Percentiles rank a stretch among this genome's conserved stretches.
These are phyloP conservation scores for Neofusicoccum sp. DNA, from an alignment of 2,329 filamentous ascomycete species.

Conservation along the genomic window DNA sequence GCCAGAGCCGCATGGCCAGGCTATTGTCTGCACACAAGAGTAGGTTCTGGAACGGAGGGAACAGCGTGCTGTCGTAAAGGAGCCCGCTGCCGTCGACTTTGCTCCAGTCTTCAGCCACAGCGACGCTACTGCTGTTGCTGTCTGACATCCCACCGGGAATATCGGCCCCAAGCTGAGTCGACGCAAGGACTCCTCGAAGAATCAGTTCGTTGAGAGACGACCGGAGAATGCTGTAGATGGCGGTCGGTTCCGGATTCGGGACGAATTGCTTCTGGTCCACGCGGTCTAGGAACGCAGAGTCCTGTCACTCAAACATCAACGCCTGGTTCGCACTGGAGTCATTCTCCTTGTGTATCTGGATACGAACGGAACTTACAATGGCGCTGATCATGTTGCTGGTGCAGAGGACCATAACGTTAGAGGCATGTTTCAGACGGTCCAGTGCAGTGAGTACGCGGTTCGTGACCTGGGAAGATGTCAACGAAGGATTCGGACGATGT, in stretches of 20 bases:
- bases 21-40: slow-evolving; percentile 22
- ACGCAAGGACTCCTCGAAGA: slow-evolving; percentile 38
- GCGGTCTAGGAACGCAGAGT: slow-evolving; percentile 53
- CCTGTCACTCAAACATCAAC: slow-evolving; percentile 27
- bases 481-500: not conserved
- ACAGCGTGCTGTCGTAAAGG: slow-evolving; percentile 7
- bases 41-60: slow-evolving; percentile 27
- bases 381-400: slow-evolving; percentile 53
- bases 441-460: slow-evolving; percentile 54
- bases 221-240: slow-evolving; percentile 53
- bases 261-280: slow-evolving; percentile 52
- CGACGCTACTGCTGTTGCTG: not conserved
- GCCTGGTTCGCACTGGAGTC: not conserved
- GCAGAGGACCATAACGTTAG: slow-evolving; percentile 53
- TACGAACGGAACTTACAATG: slow-evolving; percentile 28
- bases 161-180: slow-evolving; percentile 8
- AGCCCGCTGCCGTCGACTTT: not conserved
- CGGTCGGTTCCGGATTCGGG: slow-evolving; percentile 41
- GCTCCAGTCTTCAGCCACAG: not conserved
- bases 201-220: slow-evolving; percentile 51
- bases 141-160: not conserved
- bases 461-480: slow-evolving; percentile 37
- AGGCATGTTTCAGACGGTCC: slow-evolving; percentile 45
- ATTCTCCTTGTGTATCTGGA: slow-evolving; percentile 27
- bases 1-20: slow-evolving; percentile 34